Base-by-base conservation (phyloP, 441 rosid genomes). In the Macaranga tanarius region DNA sequence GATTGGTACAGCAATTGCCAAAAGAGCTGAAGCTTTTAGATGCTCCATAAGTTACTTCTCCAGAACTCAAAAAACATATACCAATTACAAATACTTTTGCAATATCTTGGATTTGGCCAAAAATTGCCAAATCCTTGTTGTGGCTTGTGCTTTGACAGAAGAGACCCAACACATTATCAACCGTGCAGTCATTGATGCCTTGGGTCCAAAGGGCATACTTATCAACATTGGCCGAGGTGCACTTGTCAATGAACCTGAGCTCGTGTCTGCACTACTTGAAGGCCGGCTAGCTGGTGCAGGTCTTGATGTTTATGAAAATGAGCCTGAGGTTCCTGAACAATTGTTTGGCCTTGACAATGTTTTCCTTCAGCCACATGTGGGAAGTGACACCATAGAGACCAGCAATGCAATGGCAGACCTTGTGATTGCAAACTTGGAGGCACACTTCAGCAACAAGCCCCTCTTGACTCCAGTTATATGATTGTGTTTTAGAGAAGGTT, bases 201-300 rank as follows among this genome's bases (percentile, higher is more conserved):
- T 90, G 70, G 90, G 92, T 65, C 90, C 89, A 0, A 78, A 82
- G 58, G 95, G 92, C 23, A 77, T 88, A 69, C 84, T 90, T n/a
- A 83, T 90, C 80, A 86, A 90, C 79, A 77, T 90, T 22, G 95
- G 89, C n/a, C 60, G 92, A 52, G 95, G 90, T 4, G 87, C 85
- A 47, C 91, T 75, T 75, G 87, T 88, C 22, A 86, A 90, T 73
- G 90, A 90, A 79, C 78, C 79, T 0, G 88, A 84, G 70, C 90
- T 88, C 12, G 89, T 87, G 25, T 81, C 86, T 20, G 91, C 95
- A 56, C 60, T 88, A 69, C 75, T 87, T 1, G 87, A 90, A 79
- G 90, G 91, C 62, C 82, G 85, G 67, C 62, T 88, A 31, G 91
- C 85, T 8, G 91, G 95, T 13, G 92, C 95, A 4, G 90, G 92